Evolutionary conservation across 768 basidiomycete genomes (phyloP), one percentile per base, ranked within the genome.

Genomic region (Lentinula boryana): DNA sequence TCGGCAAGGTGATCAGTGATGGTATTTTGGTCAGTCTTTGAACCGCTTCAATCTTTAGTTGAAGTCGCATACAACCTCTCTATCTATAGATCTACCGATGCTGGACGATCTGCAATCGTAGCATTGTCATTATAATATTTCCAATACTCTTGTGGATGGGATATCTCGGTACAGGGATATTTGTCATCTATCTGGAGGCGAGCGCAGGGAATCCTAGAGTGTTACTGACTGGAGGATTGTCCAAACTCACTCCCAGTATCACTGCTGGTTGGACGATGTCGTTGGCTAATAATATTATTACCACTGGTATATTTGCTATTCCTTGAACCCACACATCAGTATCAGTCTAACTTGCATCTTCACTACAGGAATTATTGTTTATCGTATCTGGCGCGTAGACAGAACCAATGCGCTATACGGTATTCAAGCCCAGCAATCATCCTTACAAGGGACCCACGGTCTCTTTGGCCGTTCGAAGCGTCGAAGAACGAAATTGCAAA

Each of bases 311-410:
- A 44, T 56, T 10, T 27, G 21, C 57, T 32, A 46, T 41, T 5
- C 27, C 9, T 31, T 49, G 2, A 27, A 54, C 16, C n/a, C n/a
- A n/a, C n/a, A n/a, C n/a, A n/a, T n/a, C 18, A 10, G 10, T 32
- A 35, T 32, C 1, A 10, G 18, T 35, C 35, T 54, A 5, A 4
- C 13, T 1, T 23, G n/a, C 12, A 40, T 13, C 3, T 56, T 13
- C 7, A 15, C 13, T 16, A 9, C 38, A 61, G 64, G 41, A 23
- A 27, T 64, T 32, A 59, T 64, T 46, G 55, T 64, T n/a, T 63
- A 54, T 23, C 58, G 52, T n/a, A 64, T 64, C n/a, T 41, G 64
- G 50, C 43, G 21, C 6, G 63, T 64, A 6, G 63, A 64, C 43
- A 55, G 32, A 13, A 7, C 62, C 23, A 64, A 35, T 15, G 27